Base-by-base conservation (phyloP, 805 yeast species). In the Blastobotrys parvus region DNA sequence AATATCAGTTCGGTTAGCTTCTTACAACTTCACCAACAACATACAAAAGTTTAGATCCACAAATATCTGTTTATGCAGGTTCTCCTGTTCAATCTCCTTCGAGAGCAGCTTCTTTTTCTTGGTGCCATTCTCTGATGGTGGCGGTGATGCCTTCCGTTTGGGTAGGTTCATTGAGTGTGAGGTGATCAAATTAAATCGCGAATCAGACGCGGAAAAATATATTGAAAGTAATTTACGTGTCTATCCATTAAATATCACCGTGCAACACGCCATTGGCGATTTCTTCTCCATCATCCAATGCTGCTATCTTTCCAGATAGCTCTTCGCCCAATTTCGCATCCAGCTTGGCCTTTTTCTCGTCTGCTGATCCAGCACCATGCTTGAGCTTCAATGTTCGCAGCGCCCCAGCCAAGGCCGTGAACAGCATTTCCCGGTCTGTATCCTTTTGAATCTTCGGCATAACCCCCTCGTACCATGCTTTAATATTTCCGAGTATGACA, bases 401-500 rank as follows among this genome's bases (percentile, higher is more conserved):
- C 38, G 80, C 75, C 20, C 75, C 78, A 5, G 86, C 50, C 1
- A 78, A 61, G 7, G 75, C 69, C 13, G 71, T 68, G 1, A 74
- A 59, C 42, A 83, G 65, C 15, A 72, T 59, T 8, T 64, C 60
- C 38, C 67, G 69, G 46, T 81, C 85, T 22, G 69, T 67, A 2
- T 50, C 49, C 30, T 39, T 36, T 5, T 44, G 51, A n/a, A 49
- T 38, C 30, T 42, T 42, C 7, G 54, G 43, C 18, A 49, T 29
- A 6, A 63, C 55, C 1, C 65, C 63, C 6, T 56, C 60, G 13
- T 54, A 53, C 98, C 98, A 92, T 45, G 80, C 77, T 50, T 78
- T 74, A 47, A 90, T 63, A 60, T 92, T 92, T 0, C 96, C 96
- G 31, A 90, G 68, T 43, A 92, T 71, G 1, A 86, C 75, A 35